Conservation (phyloP, 2,329 filamentous ascomycete species). For the Alternaria rosae region DNA sequence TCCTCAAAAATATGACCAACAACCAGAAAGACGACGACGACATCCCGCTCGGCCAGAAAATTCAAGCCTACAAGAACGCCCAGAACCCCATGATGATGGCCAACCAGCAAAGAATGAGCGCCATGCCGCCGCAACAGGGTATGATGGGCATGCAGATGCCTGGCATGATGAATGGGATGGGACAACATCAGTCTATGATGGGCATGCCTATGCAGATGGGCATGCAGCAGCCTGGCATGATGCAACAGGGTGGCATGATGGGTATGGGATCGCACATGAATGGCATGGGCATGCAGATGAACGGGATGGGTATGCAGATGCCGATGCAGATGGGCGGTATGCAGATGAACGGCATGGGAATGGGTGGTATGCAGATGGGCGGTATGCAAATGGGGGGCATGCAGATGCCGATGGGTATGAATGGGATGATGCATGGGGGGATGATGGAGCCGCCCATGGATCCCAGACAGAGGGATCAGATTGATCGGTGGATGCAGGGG, state of each 20-base stretch:
- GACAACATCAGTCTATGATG: slow-evolving; percentile 14
- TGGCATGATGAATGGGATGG: slow-evolving; percentile 25
- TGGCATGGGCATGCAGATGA: slow-evolving; percentile 15
- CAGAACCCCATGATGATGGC: slow-evolving; percentile 30
- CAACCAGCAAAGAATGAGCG: slow-evolving; percentile 21
- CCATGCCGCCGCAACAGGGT: slow-evolving; percentile 14
- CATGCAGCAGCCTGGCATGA: slow-evolving; percentile 10
- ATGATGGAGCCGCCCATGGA: slow-evolving; percentile 50
- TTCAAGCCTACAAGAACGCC: slow-evolving; percentile 49
- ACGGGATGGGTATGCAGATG: slow-evolving; percentile 14
- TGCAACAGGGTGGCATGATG: slow-evolving; percentile 10
- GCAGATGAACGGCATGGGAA: slow-evolving; percentile 20
- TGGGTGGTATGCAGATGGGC: slow-evolving; percentile 8
- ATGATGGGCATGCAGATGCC: slow-evolving; percentile 32
- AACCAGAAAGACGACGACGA: slow-evolving; percentile 40
- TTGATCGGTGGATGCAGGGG: slow-evolving; percentile 66
- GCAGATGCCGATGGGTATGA: slow-evolving; percentile 25
- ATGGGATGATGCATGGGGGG: slow-evolving; percentile 30
- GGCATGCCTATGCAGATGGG: slow-evolving; percentile 7
- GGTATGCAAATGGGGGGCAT: background rate
- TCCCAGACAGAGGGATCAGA: slow-evolving; percentile 61
- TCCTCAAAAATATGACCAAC: slow-evolving; percentile 31
- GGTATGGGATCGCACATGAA: slow-evolving; percentile 1
- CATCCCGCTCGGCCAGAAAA: slow-evolving; percentile 40
- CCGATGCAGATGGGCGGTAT: background rate